Evolutionary conservation across 2,329 filamentous ascomycete genomes (phyloP), one percentile per base, ranked within the genome.

Genomic region (Cordyceps javanica): DNA sequence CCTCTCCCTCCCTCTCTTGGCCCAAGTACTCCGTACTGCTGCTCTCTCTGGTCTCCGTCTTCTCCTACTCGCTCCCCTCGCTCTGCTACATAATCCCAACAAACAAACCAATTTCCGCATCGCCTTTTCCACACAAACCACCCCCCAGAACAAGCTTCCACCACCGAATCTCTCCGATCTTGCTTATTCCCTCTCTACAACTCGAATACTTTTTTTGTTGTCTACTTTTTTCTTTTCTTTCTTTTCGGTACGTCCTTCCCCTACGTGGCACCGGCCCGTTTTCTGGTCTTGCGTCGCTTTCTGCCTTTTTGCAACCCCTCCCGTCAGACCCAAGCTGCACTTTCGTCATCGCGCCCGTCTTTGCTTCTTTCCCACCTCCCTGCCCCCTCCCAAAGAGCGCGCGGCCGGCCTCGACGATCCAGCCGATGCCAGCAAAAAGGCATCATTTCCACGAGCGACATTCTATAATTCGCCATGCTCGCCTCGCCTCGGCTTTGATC

Each of bases 61-160:
- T 21, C 44, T 46, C 16, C 44, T 21, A n/a, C 4, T 19, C 34
- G 6, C 23, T 9, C 34, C 16, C 25, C 21, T 19, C 32, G 28
- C 39, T 16, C 54, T 50, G 46, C 55, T 57, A 57, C 55, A 55
- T 55, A 57, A 44, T 57, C 55, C 21, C 55, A 57, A 57, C 55
- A 57, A 57, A 57, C 55, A 57, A 57, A 57, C 26, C 55, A 57
- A 51, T 51, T 51, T 57, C 55, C 55, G 45, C 55, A 36, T 50
- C 55, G 28, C 32, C 55, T 57, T 39, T 44, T 50, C 26, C 28
- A 42, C 55, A 57, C 54, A n/a, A n/a, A 50, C 45, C 55, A 41
- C 25, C 19, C 52, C 55, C 38, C n/a, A n/a, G 55, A 28, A 57
- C 25, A 57, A 57, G 45, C 45, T 50, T 38, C 21, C 26, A 57